Conservation (phyloP, 495 filamentous ascomycete species). For the Rhypophila decipiens region DNA sequence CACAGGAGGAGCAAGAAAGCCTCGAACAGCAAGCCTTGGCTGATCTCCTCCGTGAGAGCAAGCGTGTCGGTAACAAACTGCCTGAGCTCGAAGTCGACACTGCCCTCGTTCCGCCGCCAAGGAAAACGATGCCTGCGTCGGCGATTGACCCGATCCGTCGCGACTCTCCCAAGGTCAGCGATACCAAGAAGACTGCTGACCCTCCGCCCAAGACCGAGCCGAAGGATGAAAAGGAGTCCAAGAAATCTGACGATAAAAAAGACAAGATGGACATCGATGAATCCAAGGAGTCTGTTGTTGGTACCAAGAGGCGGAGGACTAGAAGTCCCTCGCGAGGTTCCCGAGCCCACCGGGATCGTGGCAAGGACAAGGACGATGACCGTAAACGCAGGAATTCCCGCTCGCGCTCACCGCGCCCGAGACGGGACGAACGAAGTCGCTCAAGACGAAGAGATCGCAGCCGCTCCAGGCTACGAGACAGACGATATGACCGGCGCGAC, state of each 20-base stretch:
- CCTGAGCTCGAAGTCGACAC: slow-evolving; percentile 49
- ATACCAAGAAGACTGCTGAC: slow-evolving; percentile 32
- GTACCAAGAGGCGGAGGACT: slow-evolving; percentile 25
- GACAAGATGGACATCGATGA: slow-evolving; percentile 21
- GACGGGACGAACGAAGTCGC: slow-evolving; percentile 18
- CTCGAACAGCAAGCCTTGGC: slow-evolving; percentile 50
- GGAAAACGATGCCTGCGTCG: slow-evolving; percentile 45
- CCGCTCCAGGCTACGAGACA: slow-evolving; percentile 17
- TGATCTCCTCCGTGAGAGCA: slow-evolving; percentile 49
- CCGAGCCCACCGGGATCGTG: slow-evolving; percentile 26
- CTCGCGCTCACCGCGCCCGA: slow-evolving; percentile 18
- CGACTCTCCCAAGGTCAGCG: slow-evolving; percentile 34
- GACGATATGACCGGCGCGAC: slow-evolving; percentile 29
- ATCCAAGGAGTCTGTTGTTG: slow-evolving; percentile 13
- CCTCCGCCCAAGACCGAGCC: slow-evolving; percentile 13
- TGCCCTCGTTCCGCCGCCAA: slow-evolving; percentile 46
- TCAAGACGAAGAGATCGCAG: slow-evolving; percentile 18
- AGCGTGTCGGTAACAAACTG: slow-evolving; percentile 35
- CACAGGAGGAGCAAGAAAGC: slow-evolving; percentile 48
- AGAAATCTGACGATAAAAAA: slow-evolving; percentile 16
- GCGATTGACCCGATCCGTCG: slow-evolving; percentile 49
- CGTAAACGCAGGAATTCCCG: slow-evolving; percentile 17
- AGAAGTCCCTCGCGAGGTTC: slow-evolving; percentile 27
- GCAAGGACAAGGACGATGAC: slow-evolving; percentile 27
- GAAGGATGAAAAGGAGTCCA: slow-evolving; percentile 17